Conservation (phyloP, 2,329 filamentous ascomycete genomes). For the Ceratocystiopsis sp. region DNA sequence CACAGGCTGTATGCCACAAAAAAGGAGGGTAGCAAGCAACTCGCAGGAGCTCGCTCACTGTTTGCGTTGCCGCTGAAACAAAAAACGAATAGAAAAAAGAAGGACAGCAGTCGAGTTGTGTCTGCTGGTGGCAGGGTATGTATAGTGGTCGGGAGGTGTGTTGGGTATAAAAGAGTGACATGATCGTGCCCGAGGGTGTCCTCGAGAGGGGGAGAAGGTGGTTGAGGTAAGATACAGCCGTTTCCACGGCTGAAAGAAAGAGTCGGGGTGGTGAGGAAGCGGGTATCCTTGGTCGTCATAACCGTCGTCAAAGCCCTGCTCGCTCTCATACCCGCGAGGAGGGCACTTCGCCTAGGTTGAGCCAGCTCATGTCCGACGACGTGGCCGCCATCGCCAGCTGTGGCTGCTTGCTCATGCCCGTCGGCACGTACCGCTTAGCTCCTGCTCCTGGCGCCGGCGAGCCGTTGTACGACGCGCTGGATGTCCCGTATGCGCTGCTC, state of each 20-base stretch:
- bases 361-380: constrained; percentile 60
- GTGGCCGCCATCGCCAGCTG: constrained; percentile 32
- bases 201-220: not conserved
- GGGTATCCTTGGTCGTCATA: not conserved
- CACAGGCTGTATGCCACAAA: not conserved
- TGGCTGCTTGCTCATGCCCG: constrained; percentile 29
- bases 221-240: not conserved
- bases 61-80: not conserved
- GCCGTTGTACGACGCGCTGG: constrained; percentile 21
- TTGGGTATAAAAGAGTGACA: too few relatives aligned
- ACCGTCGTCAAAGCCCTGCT: not conserved
- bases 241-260: too few relatives aligned
- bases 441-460: constrained; percentile 16
- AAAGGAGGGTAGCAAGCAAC: not conserved
- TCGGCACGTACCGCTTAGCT: constrained; percentile 8
- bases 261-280: not conserved
- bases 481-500: constrained; percentile 32
- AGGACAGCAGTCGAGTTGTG: too few relatives aligned
- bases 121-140: not conserved
- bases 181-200: not conserved
- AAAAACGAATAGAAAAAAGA: not conserved
- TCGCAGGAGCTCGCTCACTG: not conserved
- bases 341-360: constrained; percentile 44
- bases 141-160: not conserved
- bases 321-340: constrained; percentile 3